Conservation (phyloP, 306 rosid species). For the Ochetophila trinervis region DNA sequence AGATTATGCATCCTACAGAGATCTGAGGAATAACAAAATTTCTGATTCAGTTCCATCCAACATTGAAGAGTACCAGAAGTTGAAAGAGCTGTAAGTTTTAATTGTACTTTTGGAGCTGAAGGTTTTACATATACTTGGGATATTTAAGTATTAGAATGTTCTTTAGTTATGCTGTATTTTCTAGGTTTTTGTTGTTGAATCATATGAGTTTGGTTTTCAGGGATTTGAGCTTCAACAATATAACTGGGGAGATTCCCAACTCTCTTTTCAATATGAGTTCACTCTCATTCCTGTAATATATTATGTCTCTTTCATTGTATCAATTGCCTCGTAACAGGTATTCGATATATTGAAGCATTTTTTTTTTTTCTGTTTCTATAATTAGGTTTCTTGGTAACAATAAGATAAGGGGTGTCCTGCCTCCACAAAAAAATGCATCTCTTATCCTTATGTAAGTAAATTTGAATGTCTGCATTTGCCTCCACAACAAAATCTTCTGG, state of each 20-base stretch:
- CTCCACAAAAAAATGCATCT: slow-evolving; percentile 37
- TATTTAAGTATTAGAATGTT: neutral
- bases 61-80: slow-evolving; percentile 46
- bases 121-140: neutral
- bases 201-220: slow-evolving; percentile 27
- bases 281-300: slow-evolving; percentile 58
- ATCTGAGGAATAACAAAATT: slow-evolving; percentile 58
- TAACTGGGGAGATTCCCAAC: slow-evolving; percentile 51
- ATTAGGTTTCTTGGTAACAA: slow-evolving; percentile 81
- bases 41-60: slow-evolving; percentile 59
- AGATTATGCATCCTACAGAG: slow-evolving; percentile 44
- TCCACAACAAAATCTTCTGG: too few species aligned
- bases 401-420: slow-evolving; percentile 54
- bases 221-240: slow-evolving; percentile 88
- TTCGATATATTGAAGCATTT: slow-evolving; percentile 14
- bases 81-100: slow-evolving; percentile 52
- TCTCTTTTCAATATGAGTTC: slow-evolving; percentile 64
- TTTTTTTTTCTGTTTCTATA: neutral
- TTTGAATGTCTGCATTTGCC: slow-evolving; percentile 2
- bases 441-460: slow-evolving; percentile 62
- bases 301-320: slow-evolving; percentile 12
- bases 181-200: too few species aligned
- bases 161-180: too few species aligned
- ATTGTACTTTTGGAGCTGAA: neutral
- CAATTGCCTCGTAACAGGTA: slow-evolving; percentile 5